Evolutionary conservation across 805 yeast genomes (phyloP).

Genomic region (Ogataea glucozyma): DNA sequence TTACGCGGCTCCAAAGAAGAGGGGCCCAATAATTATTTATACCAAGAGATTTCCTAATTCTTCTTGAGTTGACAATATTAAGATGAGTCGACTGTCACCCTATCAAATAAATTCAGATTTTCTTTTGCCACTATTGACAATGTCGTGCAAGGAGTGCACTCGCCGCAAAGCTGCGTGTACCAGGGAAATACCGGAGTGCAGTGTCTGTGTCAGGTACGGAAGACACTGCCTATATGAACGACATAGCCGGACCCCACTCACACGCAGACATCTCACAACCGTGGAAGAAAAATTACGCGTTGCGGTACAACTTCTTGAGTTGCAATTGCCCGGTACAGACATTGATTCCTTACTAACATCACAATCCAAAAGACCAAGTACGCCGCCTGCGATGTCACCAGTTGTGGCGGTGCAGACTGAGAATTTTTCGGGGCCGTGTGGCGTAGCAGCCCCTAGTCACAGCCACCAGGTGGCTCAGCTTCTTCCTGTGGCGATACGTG

Average conservation of each 20-base stretch:
- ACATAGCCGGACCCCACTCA: conserved; percentile 16
- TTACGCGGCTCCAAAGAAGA: too few relatives aligned
- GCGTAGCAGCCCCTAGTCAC: background rate
- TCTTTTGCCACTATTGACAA: background rate
- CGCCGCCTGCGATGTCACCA: too few relatives aligned
- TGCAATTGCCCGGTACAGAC: conserved; percentile 10
- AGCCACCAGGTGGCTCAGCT: conserved; percentile 13
- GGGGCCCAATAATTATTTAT: too few relatives aligned
- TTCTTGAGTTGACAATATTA: too few relatives aligned
- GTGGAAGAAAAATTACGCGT: conserved; percentile 18
- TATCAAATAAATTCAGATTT: background rate
- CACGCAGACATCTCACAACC: conserved; percentile 18
- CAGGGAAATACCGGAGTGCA: conserved; percentile 18
- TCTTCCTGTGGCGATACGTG: conserved; percentile 12
- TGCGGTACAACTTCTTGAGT: conserved; percentile 8
- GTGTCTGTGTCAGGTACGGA: conserved; percentile 13
- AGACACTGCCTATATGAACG: conserved; percentile 20
- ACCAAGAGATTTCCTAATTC: background rate
- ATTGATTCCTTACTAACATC: conserved; percentile 6
- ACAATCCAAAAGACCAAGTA: too few relatives aligned
- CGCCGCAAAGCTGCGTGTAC: conserved; percentile 19
- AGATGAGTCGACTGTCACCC: conserved; percentile 2
- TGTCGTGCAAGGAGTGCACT: conserved; percentile 21
- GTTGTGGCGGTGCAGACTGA: too few relatives aligned
- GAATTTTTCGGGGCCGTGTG: too few relatives aligned